A percentile compares a stretch with the other conserved stretches of the same genome.
These are phyloP conservation scores for Trichosporon coremiiforme DNA, from an alignment of 1,284 basidiomycete species.

Conservation along the genomic window DNA sequence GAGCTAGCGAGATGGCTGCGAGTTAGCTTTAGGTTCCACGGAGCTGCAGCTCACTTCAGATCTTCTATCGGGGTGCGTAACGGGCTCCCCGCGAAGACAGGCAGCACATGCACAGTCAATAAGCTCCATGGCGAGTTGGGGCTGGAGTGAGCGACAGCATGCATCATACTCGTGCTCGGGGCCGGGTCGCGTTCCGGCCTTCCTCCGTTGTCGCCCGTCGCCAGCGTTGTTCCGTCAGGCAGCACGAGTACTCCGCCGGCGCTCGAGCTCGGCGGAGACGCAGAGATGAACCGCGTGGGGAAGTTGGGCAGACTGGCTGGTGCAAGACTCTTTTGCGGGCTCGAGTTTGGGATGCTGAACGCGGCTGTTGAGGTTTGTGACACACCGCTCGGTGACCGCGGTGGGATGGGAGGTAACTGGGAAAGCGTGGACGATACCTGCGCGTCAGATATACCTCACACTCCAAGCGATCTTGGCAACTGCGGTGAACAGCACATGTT, in stretches of 20 bases:
- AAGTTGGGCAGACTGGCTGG: not conserved
- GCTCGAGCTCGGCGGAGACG: slow-evolving; percentile 24
- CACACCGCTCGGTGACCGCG: slow-evolving; percentile 40
- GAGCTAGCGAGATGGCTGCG: slow-evolving; percentile 45
- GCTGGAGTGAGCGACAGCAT: slow-evolving; percentile 46
- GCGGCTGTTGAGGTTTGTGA: not conserved
- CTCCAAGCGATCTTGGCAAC: not conserved
- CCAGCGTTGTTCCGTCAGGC: slow-evolving; percentile 47
- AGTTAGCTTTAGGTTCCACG: slow-evolving; percentile 9
- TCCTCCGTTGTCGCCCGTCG: slow-evolving; percentile 24
- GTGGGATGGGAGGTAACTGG: slow-evolving; percentile 49
- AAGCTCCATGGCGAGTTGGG: slow-evolving; percentile 68
- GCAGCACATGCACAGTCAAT: slow-evolving; percentile 81
- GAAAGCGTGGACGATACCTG: slow-evolving; percentile 54
- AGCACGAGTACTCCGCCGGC: slow-evolving; percentile 41
- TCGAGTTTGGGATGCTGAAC: slow-evolving; percentile 13
- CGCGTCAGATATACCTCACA: not conserved
- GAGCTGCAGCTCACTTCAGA: slow-evolving; percentile 63
- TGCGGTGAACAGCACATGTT: not conserved
- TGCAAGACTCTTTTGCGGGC: not conserved
- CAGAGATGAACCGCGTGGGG: not conserved
- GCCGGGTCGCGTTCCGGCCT: slow-evolving; percentile 18
- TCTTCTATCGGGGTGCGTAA: slow-evolving; percentile 89
- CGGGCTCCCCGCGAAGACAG: slow-evolving; percentile 87
- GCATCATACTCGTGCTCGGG: slow-evolving; percentile 27